Percentiles rank a stretch among this genome's conserved stretches.
Conservation (phyloP, 2,329 filamentous ascomycete genomes). For the Chrysoporthe austroafricana region DNA sequence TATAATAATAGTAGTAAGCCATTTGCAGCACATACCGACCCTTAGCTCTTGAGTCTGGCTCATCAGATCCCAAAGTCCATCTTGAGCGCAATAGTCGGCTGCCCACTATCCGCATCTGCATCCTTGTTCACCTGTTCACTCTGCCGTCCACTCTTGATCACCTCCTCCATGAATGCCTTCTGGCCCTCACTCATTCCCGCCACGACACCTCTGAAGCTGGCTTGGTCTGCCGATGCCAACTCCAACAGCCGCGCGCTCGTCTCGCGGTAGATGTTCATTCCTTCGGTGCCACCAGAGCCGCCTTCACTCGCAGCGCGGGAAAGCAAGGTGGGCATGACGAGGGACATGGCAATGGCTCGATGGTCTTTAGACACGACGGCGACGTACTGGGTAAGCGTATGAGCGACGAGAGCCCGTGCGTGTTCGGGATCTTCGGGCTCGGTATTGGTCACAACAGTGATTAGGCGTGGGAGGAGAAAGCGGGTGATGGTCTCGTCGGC, state of each 20-base stretch:
- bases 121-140: constrained; percentile 46
- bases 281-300: constrained; percentile 37
- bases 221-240: constrained; percentile 75
- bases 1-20: neutral
- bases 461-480: constrained; percentile 73
- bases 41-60: neutral
- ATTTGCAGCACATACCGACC: neutral
- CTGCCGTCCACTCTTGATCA: constrained; percentile 69
- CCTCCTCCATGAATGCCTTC: constrained; percentile 77
- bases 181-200: constrained; percentile 71
- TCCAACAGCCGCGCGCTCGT: constrained; percentile 79
- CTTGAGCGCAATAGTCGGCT: constrained; percentile 89
- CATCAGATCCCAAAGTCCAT: constrained; percentile 78
- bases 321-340: constrained; percentile 79
- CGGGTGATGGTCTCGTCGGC: constrained; percentile 76
- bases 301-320: constrained; percentile 70
- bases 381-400: constrained; percentile 76
- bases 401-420: constrained; percentile 70
- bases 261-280: constrained; percentile 66
- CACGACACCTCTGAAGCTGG: constrained; percentile 75
- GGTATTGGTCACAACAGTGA: constrained; percentile 73
- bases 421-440: constrained; percentile 79
- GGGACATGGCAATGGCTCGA: constrained; percentile 66
- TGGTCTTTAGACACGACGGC: constrained; percentile 50
- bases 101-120: constrained; percentile 50